phyloP scores from a whole-genome alignment of 441 rosid species.

The Eutrema salsugineum region DNA sequence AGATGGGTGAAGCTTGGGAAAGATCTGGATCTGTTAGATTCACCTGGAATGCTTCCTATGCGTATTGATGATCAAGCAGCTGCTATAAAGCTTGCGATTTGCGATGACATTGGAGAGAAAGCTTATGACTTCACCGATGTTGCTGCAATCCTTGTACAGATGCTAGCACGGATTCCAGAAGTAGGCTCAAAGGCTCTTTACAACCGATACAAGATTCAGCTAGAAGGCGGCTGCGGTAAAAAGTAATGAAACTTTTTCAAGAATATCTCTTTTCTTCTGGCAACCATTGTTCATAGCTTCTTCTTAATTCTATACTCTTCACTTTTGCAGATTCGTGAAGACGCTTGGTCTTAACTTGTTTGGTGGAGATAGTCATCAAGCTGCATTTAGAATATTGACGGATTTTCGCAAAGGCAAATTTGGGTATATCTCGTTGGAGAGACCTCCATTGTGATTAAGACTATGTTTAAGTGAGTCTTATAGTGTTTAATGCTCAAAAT shows the following conservation, averaged over 20 bases:
- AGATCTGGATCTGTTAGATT: conserved; percentile 85
- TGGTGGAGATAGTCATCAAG: conserved; percentile 71
- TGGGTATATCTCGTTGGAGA: conserved; percentile 76
- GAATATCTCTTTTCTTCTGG: neutral
- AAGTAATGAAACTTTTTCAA: conserved; percentile 40
- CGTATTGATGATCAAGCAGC: conserved; percentile 87
- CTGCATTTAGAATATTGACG: conserved; percentile 57
- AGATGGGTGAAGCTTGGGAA: conserved; percentile 92
- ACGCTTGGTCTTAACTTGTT: conserved; percentile 73
- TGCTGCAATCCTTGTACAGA: conserved; percentile 84
- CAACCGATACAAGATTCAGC: conserved; percentile 70
- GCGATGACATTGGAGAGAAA: conserved; percentile 97
- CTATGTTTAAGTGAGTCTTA: neutral
- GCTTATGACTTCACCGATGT: conserved; percentile 81
- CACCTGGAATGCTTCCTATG: conserved; percentile 94
- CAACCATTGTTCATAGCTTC: neutral
- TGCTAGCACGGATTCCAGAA: conserved; percentile 67
- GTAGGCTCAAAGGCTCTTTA: conserved; percentile 64
- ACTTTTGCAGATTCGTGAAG: conserved; percentile 60
- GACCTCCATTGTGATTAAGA: conserved; percentile 54
- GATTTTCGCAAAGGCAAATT: conserved; percentile 89
- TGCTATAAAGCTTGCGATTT: conserved; percentile 94
- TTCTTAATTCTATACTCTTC: conserved; percentile 5
- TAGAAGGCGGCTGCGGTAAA: conserved; percentile 53
- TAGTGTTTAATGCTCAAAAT: neutral